Evolutionary conservation across 2,329 filamentous ascomycete species (phyloP).

Genomic region (Pseudohalonectria lignicola): DNA sequence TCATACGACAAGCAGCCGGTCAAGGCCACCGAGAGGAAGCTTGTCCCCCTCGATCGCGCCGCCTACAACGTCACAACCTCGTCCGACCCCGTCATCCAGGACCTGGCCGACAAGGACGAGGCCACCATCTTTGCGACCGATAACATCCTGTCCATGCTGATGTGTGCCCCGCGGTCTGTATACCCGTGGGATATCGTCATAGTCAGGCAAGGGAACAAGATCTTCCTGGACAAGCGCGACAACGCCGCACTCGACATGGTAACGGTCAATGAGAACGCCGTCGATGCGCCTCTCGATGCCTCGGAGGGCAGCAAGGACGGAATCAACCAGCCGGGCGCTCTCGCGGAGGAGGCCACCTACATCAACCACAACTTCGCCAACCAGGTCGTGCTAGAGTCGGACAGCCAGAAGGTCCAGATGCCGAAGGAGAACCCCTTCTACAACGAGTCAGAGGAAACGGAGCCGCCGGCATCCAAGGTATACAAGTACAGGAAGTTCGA

Average conservation of each 20-base stretch:
- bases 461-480: conserved; percentile 87
- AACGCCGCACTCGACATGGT: conserved; percentile 93
- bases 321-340: conserved; percentile 85
- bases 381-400: conserved; percentile 81
- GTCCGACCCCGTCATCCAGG: conserved; percentile 91
- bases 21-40: conserved; percentile 77
- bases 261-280: conserved; percentile 97
- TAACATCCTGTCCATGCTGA: conserved; percentile 96
- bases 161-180: conserved; percentile 93
- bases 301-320: conserved; percentile 87
- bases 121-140: conserved; percentile 95
- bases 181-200: conserved; percentile 99
- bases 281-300: conserved; percentile 84
- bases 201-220: conserved; percentile 83
- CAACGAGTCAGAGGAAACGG: conserved; percentile 83
- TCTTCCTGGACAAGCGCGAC: conserved; percentile 98
- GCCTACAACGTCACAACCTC: conserved; percentile 98
- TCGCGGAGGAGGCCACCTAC: conserved; percentile 95
- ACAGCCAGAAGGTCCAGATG: conserved; percentile 72
- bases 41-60: conserved; percentile 82
- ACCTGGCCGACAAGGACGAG: conserved; percentile 90
- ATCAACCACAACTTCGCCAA: conserved; percentile 99
- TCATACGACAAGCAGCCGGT: conserved; percentile 88
- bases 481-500: conserved; percentile 99
- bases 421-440: conserved; percentile 92